These are phyloP conservation scores for Candida schatavii DNA, from an alignment of 805 yeast genomes.

Conservation along the genomic window DNA sequence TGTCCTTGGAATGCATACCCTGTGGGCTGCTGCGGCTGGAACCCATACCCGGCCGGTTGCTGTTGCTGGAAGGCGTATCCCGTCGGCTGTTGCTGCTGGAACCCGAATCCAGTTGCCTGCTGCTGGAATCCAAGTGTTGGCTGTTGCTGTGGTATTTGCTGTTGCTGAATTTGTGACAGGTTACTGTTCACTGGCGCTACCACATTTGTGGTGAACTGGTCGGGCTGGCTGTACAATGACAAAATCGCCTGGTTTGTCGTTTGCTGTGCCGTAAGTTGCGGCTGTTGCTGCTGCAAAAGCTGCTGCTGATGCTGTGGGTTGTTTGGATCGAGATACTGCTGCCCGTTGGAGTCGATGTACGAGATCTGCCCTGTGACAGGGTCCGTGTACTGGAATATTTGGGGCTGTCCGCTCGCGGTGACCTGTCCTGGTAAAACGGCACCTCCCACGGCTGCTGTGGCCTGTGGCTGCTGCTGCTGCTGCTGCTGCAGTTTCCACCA, in stretches of 20 bases:
- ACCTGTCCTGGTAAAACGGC: slow-evolving; percentile 10
- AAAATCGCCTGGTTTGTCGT: slow-evolving; percentile 37
- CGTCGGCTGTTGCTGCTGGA: slow-evolving; percentile 6
- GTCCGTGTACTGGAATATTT: slow-evolving; percentile 66
- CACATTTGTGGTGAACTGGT: slow-evolving; percentile 23
- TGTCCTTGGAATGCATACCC: slow-evolving; percentile 3
- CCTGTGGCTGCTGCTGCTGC: slow-evolving; percentile 17
- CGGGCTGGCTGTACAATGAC: slow-evolving; percentile 43
- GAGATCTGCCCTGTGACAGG: slow-evolving; percentile 66
- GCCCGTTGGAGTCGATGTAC: slow-evolving; percentile 67
- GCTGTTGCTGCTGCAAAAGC: slow-evolving; percentile 32
- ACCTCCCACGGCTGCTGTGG: not conserved
- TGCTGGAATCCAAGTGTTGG: slow-evolving; percentile 1
- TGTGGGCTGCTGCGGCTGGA: not conserved
- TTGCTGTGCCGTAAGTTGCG: slow-evolving; percentile 29
- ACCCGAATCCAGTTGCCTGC: slow-evolving; percentile 8
- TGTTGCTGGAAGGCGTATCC: slow-evolving; percentile 4
- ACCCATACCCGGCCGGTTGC: not conserved
- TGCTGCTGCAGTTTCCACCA: slow-evolving; percentile 7
- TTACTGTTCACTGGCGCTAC: slow-evolving; percentile 18
- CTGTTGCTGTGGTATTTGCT: slow-evolving; percentile 12
- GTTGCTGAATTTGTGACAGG: slow-evolving; percentile 10
- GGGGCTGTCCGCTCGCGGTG: no score
- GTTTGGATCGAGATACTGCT: slow-evolving; percentile 53
- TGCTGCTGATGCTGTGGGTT: slow-evolving; percentile 44